These are phyloP conservation scores for Mycena amicta DNA, from an alignment of 768 basidiomycete genomes.

Conservation along the genomic window DNA sequence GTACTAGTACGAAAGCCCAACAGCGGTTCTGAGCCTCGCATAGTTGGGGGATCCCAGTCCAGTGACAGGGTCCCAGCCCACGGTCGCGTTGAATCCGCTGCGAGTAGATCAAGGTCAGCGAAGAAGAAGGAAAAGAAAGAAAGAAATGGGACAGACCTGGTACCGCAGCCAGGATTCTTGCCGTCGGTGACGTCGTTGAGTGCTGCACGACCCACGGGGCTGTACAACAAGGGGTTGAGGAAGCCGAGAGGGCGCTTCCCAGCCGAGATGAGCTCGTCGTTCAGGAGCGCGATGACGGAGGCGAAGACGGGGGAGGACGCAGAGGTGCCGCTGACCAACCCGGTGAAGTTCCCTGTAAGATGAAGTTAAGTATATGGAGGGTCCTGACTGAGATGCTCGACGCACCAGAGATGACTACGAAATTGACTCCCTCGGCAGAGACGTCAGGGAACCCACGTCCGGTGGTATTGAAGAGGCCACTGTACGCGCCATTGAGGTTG, in stretches of 20 bases:
- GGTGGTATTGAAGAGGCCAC: conserved; percentile 18
- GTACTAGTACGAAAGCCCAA: conserved; percentile 22
- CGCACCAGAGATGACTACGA: conserved; percentile 8
- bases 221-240: conserved; percentile 14
- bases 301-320: conserved; percentile 47
- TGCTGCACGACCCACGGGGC: conserved; percentile 24
- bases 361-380: too few species aligned
- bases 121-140: background rate
- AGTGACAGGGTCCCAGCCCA: conserved; percentile 10
- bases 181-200: conserved; percentile 37
- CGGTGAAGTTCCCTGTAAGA: conserved; percentile 1
- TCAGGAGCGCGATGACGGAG: conserved; percentile 41
- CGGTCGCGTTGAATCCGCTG: conserved; percentile 8
- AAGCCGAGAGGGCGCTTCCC: conserved; percentile 9
- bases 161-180: conserved; percentile 16
- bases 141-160: conserved; percentile 2
- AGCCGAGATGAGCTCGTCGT: conserved; percentile 12
- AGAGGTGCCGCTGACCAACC: conserved; percentile 43
- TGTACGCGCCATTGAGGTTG: conserved; percentile 18
- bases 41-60: conserved; percentile 12
- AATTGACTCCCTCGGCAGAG: conserved; percentile 17
- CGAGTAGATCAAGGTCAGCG: too few species aligned
- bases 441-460: conserved; percentile 15
- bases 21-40: conserved; percentile 10
- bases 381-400: too few species aligned